Conservation (phyloP, 768 basidiomycete species). For the Pleurotus djamor region DNA sequence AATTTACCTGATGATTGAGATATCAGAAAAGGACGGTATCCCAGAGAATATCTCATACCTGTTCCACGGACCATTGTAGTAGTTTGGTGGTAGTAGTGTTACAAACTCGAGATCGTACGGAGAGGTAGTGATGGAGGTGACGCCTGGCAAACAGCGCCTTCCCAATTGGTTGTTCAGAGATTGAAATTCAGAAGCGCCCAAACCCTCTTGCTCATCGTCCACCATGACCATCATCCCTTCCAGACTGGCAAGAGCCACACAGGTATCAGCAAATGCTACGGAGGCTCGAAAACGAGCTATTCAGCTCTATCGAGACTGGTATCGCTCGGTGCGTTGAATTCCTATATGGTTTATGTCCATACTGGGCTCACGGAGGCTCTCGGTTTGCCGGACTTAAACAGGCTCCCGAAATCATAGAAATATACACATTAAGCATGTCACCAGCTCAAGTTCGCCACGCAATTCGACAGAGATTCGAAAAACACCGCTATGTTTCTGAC, state of each 20-base stretch:
- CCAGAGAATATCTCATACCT: constrained; percentile 25
- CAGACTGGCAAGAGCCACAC: constrained; percentile 73
- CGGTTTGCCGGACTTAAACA: constrained; percentile 24
- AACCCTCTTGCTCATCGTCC: constrained; percentile 1
- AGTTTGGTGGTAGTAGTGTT: neutral
- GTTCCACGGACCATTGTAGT: constrained; percentile 47
- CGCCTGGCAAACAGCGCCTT: constrained; percentile 10
- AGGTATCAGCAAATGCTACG: constrained; percentile 49
- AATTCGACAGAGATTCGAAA: constrained; percentile 86
- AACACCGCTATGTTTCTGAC: constrained; percentile 81
- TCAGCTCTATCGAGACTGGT: constrained; percentile 90
- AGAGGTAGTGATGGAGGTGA: constrained; percentile 5
- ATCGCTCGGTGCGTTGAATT: constrained; percentile 70
- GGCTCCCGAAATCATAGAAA: constrained; percentile 87
- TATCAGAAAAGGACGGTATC: neutral
- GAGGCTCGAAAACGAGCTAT: constrained; percentile 70
- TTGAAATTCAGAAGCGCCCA: constrained; percentile 11
- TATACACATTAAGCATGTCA: constrained; percentile 83
- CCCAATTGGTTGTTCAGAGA: constrained; percentile 17
- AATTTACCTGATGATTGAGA: constrained; percentile 57
- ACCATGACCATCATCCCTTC: constrained; percentile 79
- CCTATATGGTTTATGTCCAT: neutral
- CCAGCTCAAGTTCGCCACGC: constrained; percentile 76
- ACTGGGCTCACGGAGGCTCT: neutral
- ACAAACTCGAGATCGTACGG: constrained; percentile 10